Evolutionary conservation across 768 basidiomycete genomes (phyloP).

Genomic region (Dictyophora rubrovolvata): DNA sequence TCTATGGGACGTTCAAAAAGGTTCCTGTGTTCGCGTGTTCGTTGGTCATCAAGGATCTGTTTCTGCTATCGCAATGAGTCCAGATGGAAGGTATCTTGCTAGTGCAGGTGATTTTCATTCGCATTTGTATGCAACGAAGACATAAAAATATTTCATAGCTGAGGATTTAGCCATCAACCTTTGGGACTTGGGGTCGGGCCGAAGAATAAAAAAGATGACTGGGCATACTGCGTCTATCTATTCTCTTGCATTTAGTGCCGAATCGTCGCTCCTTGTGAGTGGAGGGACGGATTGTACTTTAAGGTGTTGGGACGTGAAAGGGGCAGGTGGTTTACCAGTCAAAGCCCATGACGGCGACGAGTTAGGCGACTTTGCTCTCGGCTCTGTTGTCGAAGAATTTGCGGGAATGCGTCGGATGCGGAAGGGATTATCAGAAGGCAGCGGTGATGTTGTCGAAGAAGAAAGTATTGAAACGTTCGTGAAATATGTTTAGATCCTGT

Average conservation of each 20-base stretch:
- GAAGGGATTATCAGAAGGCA: constrained; percentile 24
- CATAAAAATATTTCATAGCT: constrained; percentile 29
- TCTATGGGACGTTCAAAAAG: constrained; percentile 96
- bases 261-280: constrained; percentile 83
- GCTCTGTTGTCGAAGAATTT: constrained; percentile 1
- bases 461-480: constrained; percentile 66
- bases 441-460: constrained; percentile 35
- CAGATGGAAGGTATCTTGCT: constrained; percentile 90
- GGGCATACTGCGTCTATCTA: constrained; percentile 88
- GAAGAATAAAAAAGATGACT: constrained; percentile 90
- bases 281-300: constrained; percentile 94
- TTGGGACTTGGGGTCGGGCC: constrained; percentile 95
- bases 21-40: constrained; percentile 88
- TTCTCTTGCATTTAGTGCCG: constrained; percentile 84
- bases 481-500: neutral
- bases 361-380: constrained; percentile 15
- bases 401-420: constrained; percentile 34
- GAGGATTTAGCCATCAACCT: constrained; percentile 90
- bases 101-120: constrained; percentile 53
- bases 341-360: constrained; percentile 33
- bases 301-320: constrained; percentile 94
- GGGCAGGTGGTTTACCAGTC: constrained; percentile 49
- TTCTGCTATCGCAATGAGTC: constrained; percentile 78
- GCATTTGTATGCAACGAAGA: neutral
- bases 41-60: constrained; percentile 89